Evolutionary conservation across 371 early-diverging fungal species (phyloP), one percentile per base, ranked within the genome.

Genomic region (Nematocida major): DNA sequence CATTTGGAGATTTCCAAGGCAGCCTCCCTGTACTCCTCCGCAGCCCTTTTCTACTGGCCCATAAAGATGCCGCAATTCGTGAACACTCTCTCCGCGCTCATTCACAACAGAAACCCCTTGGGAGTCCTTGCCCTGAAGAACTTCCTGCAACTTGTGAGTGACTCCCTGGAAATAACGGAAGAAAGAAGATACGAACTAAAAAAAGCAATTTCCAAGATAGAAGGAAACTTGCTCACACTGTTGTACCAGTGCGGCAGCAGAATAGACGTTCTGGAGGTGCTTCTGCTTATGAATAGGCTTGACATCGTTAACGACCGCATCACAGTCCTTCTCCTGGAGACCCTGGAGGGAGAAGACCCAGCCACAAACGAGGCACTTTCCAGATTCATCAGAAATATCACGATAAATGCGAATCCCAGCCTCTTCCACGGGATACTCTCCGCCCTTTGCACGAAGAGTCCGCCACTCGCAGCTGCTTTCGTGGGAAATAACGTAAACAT

Each of bases 41-140:
- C 82, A 2, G 85, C 79, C 13, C 59, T 84, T 24, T 81, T 79
- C 48, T 79, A 79, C 34, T 84, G 85, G 85, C 85, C 85, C 20
- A 63, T 66, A 0, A 50, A 38, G 24, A 68, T 82, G 54, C 69
- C 78, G 20, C 50, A 57, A 38, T 84, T 84, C 67, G 53, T 83
- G 18, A 47, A 67, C 7, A 68, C 54, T 40, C 51, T 84, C 3
- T 59, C 65, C 24, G 67, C 59, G 20, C 51, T 80, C n/a, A 54
- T 82, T 1, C 32, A 42, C 3, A 42, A 30, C 11, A 70, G 59
- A 28, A 67, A 66, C 3, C 24, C 36, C 32, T 39, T 73, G 15
- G 81, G 83, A 45, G 66, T 80, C 43, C 62, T 66, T 32, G 59
- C 82, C 11, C 61, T 84, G 3, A 62, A 77, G 5, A 65, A 80